A percentile compares a stretch with the other conserved stretches of the same genome.
phyloP scores from a whole-genome alignment of 2,329 filamentous ascomycete species.

The Penicillium palitans region DNA sequence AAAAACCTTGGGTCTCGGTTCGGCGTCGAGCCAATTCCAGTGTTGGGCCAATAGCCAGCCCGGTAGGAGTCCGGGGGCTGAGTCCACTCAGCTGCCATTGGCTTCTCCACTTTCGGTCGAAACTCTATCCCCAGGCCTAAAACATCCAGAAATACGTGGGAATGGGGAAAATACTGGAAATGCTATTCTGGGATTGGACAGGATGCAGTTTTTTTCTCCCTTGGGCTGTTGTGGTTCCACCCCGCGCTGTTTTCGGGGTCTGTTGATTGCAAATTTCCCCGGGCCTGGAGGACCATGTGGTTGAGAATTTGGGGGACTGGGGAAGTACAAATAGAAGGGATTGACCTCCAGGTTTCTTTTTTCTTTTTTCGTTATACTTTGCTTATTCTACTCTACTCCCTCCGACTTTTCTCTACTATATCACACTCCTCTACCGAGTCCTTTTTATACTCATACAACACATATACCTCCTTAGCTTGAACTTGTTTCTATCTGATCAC shows the following conservation, averaged over 20 bases:
- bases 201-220: background rate
- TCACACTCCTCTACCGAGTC: background rate
- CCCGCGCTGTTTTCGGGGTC: slow-evolving; percentile 2
- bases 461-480: background rate
- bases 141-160: background rate
- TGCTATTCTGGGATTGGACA: slow-evolving; percentile 2
- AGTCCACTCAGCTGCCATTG: background rate
- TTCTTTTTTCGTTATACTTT: background rate
- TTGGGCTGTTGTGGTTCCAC: background rate
- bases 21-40: background rate
- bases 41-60: background rate
- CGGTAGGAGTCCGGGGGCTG: slow-evolving; percentile 2
- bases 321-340: slow-evolving; percentile 9
- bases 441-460: background rate
- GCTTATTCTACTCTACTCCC: background rate
- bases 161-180: background rate
- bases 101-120: background rate
- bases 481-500: background rate
- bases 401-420: background rate
- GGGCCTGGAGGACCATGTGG: slow-evolving; percentile 7
- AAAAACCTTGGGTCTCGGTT: background rate
- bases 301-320: background rate
- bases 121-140: slow-evolving; percentile 13
- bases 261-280: slow-evolving; percentile 5
- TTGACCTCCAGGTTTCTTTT: background rate